Evolutionary conservation across 192 early-diverging fungal species (phyloP), one percentile per base, ranked within the genome.

Genomic region (Diversispora eburnea): DNA sequence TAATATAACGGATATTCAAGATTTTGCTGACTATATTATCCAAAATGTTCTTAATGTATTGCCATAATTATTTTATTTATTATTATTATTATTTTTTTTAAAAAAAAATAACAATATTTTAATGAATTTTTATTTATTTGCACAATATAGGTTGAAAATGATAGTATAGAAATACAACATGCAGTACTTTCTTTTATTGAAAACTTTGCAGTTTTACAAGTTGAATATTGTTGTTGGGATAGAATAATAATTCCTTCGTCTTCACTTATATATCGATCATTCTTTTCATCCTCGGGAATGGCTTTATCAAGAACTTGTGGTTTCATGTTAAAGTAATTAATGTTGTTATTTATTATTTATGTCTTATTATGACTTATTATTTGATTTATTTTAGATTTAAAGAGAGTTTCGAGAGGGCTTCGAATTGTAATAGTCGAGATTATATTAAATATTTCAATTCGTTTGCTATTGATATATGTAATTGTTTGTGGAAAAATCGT

Each of bases 381-480:
- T 8, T 60, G 5, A 41, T 49, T n/a, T 47, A 54, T 22, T 9
- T 41, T 48, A 19, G 19, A 25, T 33, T 33, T 33, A 33, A 33
- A 33, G 25, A 33, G 25, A 2, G 25, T 33, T 33, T 33, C 25
- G 25, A 33, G 25, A 33, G 25, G 2, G 25, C 25, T 33, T 33
- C 25, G 25, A 33, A 33, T 33, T 33, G 2, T 33, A 33, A 33
- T 33, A 33, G 25, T 33, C 25, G 2, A 33, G 76, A 80, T 5
- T 81, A 83, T 61, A 76, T 87, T 22, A 75, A 81, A 51, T 75
- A 75, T 45, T 87, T 87, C 66, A 87, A 87, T 76, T 80, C 82
- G 12, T 83, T 77, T 69, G 83, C 84, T 5, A 83, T 82, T 79
- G 85, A 87, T 46, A 76, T 84, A 8, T 87, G 82, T 52, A 83